Evolutionary conservation across 495 filamentous ascomycete genomes (phyloP).

Genomic region (Rusavskia elegans): DNA sequence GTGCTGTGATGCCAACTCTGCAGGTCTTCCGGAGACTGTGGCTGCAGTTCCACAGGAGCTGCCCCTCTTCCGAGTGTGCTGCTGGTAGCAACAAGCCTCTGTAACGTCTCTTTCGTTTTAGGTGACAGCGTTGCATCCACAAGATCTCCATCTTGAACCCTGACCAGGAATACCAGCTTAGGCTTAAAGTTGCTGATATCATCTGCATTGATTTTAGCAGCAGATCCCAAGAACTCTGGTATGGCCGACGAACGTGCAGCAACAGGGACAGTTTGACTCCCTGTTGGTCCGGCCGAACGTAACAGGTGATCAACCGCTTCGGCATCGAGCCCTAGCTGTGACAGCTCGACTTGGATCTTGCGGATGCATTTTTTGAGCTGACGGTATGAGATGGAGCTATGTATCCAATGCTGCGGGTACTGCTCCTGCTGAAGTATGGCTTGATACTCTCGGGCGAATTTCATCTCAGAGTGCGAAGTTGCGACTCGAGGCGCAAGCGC

Average conservation of each 20-base stretch:
- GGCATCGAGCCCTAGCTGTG: slow-evolving; percentile 41
- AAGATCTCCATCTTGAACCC: slow-evolving; percentile 32
- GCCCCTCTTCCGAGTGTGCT: neutral
- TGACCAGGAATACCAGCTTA: slow-evolving; percentile 41
- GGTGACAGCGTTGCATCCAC: slow-evolving; percentile 38
- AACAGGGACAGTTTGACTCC: no score
- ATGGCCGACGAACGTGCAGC: no score
- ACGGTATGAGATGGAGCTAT: slow-evolving; percentile 53
- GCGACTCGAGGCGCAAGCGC: no score
- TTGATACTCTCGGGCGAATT: slow-evolving; percentile 56
- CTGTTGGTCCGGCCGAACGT: slow-evolving; percentile 4
- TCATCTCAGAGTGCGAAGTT: slow-evolving; percentile 31
- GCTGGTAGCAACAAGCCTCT: slow-evolving; percentile 23
- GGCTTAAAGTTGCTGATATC: slow-evolving; percentile 26
- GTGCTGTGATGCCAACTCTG: neutral
- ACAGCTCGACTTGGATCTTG: slow-evolving; percentile 45
- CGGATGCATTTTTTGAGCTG: slow-evolving; percentile 65
- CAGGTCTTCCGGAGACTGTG: neutral
- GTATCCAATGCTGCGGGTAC: slow-evolving; percentile 48
- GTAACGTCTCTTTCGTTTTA: slow-evolving; percentile 34
- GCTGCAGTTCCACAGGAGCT: neutral
- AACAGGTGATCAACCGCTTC: slow-evolving; percentile 39
- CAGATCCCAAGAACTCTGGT: neutral
- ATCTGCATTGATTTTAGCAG: neutral
- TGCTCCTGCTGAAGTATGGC: slow-evolving; percentile 38